A percentile compares a stretch with the other conserved stretches of the same genome.
phyloP scores from a whole-genome alignment of 192 early-diverging fungal species.

The Neocallimastix lanati region DNA sequence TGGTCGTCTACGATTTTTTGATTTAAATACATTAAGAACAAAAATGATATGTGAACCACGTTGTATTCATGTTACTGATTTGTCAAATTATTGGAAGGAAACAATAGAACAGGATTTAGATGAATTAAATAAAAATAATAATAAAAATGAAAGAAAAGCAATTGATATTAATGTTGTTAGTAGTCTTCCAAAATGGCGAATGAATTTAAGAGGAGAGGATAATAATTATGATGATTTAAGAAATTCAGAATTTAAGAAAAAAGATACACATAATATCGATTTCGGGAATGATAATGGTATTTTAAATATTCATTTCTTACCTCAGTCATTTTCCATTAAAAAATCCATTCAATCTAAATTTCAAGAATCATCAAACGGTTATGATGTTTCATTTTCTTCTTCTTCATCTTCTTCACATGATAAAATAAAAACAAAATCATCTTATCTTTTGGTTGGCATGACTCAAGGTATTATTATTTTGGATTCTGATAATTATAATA shows the following conservation, averaged over 20 bases:
- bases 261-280: background rate
- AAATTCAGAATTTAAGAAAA: background rate
- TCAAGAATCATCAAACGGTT: background rate
- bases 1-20: background rate
- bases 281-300: background rate
- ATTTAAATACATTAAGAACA: background rate
- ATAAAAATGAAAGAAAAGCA: background rate
- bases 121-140: background rate
- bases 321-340: background rate
- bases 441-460: background rate
- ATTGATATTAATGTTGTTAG: background rate
- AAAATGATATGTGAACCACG: background rate
- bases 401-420: background rate
- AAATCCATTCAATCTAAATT: background rate
- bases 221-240: background rate
- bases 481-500: background rate
- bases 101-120: background rate
- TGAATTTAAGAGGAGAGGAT: background rate
- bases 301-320: background rate
- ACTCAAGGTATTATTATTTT: background rate
- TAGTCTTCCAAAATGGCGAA: background rate
- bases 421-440: background rate
- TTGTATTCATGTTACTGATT: background rate
- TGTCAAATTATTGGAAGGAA: background rate
- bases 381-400: too few relatives aligned